Percentiles rank a stretch among this genome's conserved stretches.
Evolutionary conservation across 2,329 filamentous ascomycete genomes (phyloP).

Genomic region (Aureobasidium leucospermi): DNA sequence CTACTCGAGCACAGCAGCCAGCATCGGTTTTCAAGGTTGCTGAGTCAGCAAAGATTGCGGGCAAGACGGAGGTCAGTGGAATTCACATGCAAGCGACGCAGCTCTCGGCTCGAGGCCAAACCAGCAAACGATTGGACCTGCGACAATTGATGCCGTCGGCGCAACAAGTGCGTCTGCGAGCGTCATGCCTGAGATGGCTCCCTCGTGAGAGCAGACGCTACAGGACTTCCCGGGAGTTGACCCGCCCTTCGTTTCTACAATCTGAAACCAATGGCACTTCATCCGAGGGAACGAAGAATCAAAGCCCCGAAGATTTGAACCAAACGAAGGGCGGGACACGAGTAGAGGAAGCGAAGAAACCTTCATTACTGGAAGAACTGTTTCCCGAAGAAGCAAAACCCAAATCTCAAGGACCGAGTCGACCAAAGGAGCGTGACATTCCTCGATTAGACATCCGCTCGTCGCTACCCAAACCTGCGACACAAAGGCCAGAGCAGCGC

Average conservation of each 20-base stretch:
- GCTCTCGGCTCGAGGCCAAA: not conserved
- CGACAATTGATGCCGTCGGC: conserved; percentile 12
- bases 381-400: conserved; percentile 45
- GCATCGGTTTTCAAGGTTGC: not conserved
- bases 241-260: not conserved
- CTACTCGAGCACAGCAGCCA: not conserved
- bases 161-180: conserved; percentile 10
- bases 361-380: conserved; percentile 42
- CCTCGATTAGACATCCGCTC: conserved; percentile 22
- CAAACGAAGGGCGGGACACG: not conserved
- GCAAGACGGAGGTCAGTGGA: not conserved
- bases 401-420: conserved; percentile 17
- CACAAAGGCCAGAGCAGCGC: not conserved
- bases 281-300: not conserved
- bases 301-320: not conserved
- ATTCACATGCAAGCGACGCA: conserved; percentile 3
- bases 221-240: not conserved
- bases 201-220: conserved; percentile 5
- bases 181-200: conserved; percentile 10
- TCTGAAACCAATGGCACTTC: not conserved
- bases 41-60: conserved; percentile 8
- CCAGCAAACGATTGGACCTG: not conserved
- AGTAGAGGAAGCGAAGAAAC: conserved; percentile 17
- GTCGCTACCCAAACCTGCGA: not conserved
- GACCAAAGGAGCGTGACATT: conserved; percentile 24